These are phyloP conservation scores for Epichloe amarillans DNA, from an alignment of 2,329 filamentous ascomycete species.

Conservation along the genomic window DNA sequence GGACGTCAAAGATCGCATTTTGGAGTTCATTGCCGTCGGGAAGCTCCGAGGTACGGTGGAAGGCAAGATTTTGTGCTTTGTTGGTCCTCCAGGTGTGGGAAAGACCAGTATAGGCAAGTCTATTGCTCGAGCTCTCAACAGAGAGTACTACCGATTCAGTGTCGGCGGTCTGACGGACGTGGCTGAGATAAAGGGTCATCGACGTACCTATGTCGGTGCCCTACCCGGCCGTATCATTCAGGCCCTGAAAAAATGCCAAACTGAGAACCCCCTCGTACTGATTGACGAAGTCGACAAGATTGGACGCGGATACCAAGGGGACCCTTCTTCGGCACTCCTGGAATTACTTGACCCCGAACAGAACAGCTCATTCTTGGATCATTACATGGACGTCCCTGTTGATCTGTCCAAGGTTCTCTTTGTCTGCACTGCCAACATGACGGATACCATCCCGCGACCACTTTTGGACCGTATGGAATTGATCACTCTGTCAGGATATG, in stretches of 20 bases:
- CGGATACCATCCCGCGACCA: conserved; percentile 89
- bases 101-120: conserved; percentile 99
- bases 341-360: conserved; percentile 94
- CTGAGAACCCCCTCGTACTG: conserved; percentile 83
- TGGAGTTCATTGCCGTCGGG: conserved; percentile 96
- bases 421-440: conserved; percentile 98
- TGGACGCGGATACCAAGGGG: conserved; percentile 87
- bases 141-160: conserved; percentile 96
- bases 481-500: conserved; percentile 90
- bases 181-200: conserved; percentile 95
- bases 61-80: conserved; percentile 95
- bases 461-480: conserved; percentile 95
- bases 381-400: conserved; percentile 97
- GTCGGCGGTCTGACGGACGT: conserved; percentile 95
- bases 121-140: conserved; percentile 84
- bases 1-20: conserved; percentile 94
- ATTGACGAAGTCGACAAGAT: conserved; percentile 99
- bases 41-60: conserved; percentile 95
- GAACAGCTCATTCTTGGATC: conserved; percentile 92
- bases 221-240: conserved; percentile 95
- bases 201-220: conserved; percentile 91
- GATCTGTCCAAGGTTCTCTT: conserved; percentile 96
- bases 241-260: conserved; percentile 96
- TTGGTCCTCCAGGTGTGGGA: conserved; percentile 91
- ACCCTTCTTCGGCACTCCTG: conserved; percentile 85